Percentiles rank a stretch among this genome's conserved stretches.
phyloP scores from a whole-genome alignment of 2,329 filamentous ascomycete genomes.

The Neurospora sp. region DNA sequence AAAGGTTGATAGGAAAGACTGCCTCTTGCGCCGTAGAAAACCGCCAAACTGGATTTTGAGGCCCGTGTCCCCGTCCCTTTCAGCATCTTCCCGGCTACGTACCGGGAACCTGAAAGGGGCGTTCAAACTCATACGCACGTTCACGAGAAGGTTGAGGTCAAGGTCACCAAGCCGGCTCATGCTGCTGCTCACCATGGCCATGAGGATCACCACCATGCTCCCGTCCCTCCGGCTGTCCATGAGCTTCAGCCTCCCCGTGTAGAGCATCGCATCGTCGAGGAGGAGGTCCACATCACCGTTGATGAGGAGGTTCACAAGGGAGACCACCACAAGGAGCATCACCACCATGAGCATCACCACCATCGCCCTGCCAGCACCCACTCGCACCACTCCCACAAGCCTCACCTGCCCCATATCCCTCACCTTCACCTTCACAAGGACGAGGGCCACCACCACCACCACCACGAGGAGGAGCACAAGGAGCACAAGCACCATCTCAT shows the following conservation, averaged over 20 bases:
- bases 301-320: slow-evolving; percentile 48
- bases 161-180: slow-evolving; percentile 63
- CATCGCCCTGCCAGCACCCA: background rate
- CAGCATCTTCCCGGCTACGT: slow-evolving; percentile 58
- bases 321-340: background rate
- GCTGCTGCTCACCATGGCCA: slow-evolving; percentile 47
- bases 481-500: slow-evolving; percentile 1
- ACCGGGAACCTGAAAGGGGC: slow-evolving; percentile 24
- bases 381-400: background rate
- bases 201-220: slow-evolving; percentile 86
- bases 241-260: slow-evolving; percentile 51
- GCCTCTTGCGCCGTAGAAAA: slow-evolving; percentile 44
- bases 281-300: slow-evolving; percentile 75
- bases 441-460: background rate
- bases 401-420: slow-evolving; percentile 2
- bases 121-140: slow-evolving; percentile 42
- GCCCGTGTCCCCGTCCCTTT: slow-evolving; percentile 97
- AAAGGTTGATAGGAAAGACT: slow-evolving; percentile 35
- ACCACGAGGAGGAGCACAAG: slow-evolving; percentile 2
- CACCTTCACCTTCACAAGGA: slow-evolving; percentile 8
- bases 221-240: slow-evolving; percentile 28
- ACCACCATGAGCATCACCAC: background rate
- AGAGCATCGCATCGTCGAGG: slow-evolving; percentile 57
- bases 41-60: slow-evolving; percentile 99
- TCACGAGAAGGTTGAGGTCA: slow-evolving; percentile 84